phyloP scores from a whole-genome alignment of 23 red algal genomes.

The Gracilaria caudata region DNA sequence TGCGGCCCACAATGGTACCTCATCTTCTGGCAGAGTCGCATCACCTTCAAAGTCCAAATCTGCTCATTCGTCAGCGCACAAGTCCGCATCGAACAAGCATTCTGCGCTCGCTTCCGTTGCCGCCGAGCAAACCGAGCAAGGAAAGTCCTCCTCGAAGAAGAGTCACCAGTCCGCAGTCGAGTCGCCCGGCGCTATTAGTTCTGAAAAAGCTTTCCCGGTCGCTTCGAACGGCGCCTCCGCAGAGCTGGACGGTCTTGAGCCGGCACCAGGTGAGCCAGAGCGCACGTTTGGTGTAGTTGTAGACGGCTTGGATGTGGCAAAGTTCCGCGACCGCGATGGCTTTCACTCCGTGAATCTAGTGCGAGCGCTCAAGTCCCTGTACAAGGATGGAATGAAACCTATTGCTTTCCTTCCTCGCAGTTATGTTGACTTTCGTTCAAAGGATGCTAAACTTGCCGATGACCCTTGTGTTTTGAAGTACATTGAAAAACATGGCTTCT shows the following conservation, averaged over 20 bases:
- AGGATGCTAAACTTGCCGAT: not conserved
- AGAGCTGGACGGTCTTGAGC: not conserved
- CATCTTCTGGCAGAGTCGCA: not conserved
- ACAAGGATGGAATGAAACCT: not conserved
- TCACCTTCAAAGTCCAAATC: not conserved
- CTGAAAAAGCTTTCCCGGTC: not conserved
- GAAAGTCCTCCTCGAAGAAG: not conserved
- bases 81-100: not conserved
- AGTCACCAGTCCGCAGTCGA: not conserved
- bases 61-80: not conserved
- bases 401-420: not conserved
- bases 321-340: not conserved
- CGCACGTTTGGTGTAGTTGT: not conserved
- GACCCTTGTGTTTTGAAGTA: not conserved
- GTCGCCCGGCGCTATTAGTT: not conserved
- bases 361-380: slow-evolving; percentile 3
- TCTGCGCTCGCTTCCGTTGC: not conserved
- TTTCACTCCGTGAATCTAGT: slow-evolving; percentile 19
- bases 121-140: not conserved
- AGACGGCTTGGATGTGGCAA: not conserved
- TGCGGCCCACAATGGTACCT: not conserved
- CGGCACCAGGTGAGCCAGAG: not conserved
- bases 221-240: not conserved
- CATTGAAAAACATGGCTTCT: not conserved
- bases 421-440: not conserved